Evolutionary conservation across 768 basidiomycete species (phyloP).

Genomic region (Lentinula lateritia): DNA sequence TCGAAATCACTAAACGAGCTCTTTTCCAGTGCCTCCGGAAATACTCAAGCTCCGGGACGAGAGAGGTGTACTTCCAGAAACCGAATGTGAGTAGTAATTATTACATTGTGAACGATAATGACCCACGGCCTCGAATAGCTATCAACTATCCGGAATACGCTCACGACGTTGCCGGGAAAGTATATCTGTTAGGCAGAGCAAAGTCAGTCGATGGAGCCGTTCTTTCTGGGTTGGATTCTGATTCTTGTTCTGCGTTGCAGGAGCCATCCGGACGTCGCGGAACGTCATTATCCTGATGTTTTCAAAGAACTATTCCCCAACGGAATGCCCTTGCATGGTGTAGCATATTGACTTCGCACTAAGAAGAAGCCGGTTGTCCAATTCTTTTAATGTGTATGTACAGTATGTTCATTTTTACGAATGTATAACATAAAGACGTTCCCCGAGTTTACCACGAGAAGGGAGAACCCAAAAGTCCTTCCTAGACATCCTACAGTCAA

Average conservation of each 20-base stretch:
- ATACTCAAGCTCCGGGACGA: slow-evolving; percentile 4
- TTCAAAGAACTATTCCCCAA: slow-evolving; percentile 47
- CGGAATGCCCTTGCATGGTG: slow-evolving; percentile 29
- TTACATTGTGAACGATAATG: too few species aligned
- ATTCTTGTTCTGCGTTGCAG: neutral
- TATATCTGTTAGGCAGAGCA: neutral
- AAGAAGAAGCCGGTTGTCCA: too few species aligned
- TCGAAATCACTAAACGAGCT: neutral
- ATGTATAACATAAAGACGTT: too few species aligned
- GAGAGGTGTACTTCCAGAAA: neutral
- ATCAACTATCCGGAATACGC: slow-evolving; percentile 6
- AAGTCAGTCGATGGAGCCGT: neutral
- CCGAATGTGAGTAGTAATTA: neutral
- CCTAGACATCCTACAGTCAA: too few species aligned
- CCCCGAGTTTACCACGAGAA: too few species aligned
- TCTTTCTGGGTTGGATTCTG: neutral
- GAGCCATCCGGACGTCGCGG: slow-evolving; percentile 29
- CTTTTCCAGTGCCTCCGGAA: neutral
- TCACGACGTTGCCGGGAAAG: neutral
- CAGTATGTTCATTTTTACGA: too few species aligned
- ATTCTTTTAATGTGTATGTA: too few species aligned
- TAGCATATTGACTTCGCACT: neutral
- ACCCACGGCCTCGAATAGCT: neutral
- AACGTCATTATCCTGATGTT: slow-evolving; percentile 45
- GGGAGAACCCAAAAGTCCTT: too few species aligned